Percentiles rank a stretch among this genome's conserved stretches.
These are phyloP conservation scores for Trichosporon faecale DNA, from an alignment of 1,284 basidiomycete genomes.

Conservation along the genomic window DNA sequence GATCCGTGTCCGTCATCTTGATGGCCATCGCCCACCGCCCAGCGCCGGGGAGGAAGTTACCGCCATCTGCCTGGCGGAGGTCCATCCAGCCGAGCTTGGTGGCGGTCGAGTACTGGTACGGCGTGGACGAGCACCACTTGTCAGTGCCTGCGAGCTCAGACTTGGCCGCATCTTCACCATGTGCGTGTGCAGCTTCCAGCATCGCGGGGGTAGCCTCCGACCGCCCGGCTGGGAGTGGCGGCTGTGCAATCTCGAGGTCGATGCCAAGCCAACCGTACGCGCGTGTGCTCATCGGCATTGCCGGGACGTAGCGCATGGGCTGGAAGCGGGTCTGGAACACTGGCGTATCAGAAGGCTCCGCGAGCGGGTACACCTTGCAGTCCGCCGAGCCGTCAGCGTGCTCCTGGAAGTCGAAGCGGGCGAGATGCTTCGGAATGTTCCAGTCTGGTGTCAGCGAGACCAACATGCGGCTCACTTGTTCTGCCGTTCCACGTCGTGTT, in stretches of 20 bases:
- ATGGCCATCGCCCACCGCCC: conserved; percentile 4
- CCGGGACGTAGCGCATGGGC: conserved; percentile 10
- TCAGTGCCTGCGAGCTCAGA: conserved; percentile 9
- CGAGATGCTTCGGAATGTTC: conserved; percentile 20
- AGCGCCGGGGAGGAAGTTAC: neutral
- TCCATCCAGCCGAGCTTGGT: conserved; percentile 8
- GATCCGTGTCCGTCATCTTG: conserved; percentile 2
- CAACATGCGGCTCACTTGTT: conserved; percentile 7
- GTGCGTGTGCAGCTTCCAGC: neutral
- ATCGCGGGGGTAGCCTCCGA: neutral
- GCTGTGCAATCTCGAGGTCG: conserved; percentile 13
- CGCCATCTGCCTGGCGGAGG: conserved; percentile 10
- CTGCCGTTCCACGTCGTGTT: conserved; percentile 18
- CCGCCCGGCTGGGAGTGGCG: conserved; percentile 1
- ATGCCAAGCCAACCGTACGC: neutral
- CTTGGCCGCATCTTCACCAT: neutral
- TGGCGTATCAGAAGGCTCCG: neutral
- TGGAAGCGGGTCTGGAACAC: conserved; percentile 10
- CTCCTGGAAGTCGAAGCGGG: conserved; percentile 13
- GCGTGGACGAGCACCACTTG: conserved; percentile 13
- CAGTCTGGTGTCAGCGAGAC: conserved; percentile 8
- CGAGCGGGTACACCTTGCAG: conserved; percentile 13
- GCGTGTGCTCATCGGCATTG: conserved; percentile 13
- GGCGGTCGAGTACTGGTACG: conserved; percentile 12
- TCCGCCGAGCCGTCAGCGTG: conserved; percentile 1